Base-by-base conservation (phyloP, 2,329 filamentous ascomycete genomes). In the Arachnopeziza araneosa region DNA sequence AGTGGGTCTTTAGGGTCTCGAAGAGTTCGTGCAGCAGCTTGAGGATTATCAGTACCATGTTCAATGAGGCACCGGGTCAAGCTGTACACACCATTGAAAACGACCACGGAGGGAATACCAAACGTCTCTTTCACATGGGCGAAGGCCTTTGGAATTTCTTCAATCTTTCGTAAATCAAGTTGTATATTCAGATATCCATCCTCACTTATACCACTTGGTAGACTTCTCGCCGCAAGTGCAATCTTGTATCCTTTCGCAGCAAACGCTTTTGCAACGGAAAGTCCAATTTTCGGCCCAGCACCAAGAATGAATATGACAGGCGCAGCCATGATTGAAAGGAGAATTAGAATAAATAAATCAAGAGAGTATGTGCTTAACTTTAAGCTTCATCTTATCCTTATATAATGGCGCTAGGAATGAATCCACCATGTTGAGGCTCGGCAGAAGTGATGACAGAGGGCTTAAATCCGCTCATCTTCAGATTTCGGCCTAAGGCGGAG, bases 161-260 rank as follows among this genome's bases (percentile, higher is more conserved):
- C 55, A 0, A 76, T 69, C 12, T 76, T 64, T 1, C 73, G 64
- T 4, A 79, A 68, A 62, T 80, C 78, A 56, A 60, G 66, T 10
- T 59, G 60, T 53, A 78, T 73, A 55, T 75, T 64, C n/a, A 77
- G 56, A 55, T 70, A 26, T 24, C 73, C 64, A 68, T 36, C 64
- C 70, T 48, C 73, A 49, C 57, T 70, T 6, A 69, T 63, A 52
- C 64, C 62, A 21, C 71, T 69, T 6, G 69, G 68, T 22, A 67
- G 26, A 6, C 54, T 69, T 50, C 76, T 66, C 14, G 75, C 69
- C 32, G 71, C 73, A 30, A 73, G 67, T 10, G 75, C 77, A 36
- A 78, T 72, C 55, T 71, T 73, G 69, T 79, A 79, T 56, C 76
- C 76, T 56, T 75, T 75, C 7, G 67, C 58, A n/a, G 72, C 69